Conservation (phyloP, 2,329 filamentous ascomycete genomes). For the Penicillium sp. region DNA sequence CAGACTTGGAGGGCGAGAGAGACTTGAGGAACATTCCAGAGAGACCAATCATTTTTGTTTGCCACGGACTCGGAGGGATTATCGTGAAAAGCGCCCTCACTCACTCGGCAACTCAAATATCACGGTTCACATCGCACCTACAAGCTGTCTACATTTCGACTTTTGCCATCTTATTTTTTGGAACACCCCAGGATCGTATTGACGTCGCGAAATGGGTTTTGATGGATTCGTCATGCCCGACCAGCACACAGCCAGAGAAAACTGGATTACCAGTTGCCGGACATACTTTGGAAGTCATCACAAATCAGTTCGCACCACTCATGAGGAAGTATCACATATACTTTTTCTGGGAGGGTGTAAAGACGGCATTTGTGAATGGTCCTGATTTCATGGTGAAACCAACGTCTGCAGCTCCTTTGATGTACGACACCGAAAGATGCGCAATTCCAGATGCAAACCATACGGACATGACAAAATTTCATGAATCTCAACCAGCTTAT, state of each 20-base stretch:
- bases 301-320: constrained; percentile 34
- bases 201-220: constrained; percentile 29
- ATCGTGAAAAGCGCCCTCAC: constrained; percentile 36
- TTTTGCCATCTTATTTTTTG: constrained; percentile 38
- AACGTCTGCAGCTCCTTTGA: constrained; percentile 20
- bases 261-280: no score
- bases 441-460: constrained; percentile 5
- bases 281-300: constrained; percentile 33
- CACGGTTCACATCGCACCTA: neutral
- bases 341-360: constrained; percentile 39
- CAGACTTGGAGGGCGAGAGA: constrained; percentile 33
- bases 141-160: constrained; percentile 22
- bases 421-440: constrained; percentile 3
- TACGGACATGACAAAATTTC: constrained; percentile 3
- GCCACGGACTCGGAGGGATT: constrained; percentile 40
- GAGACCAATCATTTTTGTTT: constrained; percentile 40
- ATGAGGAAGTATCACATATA: constrained; percentile 36
- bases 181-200: constrained; percentile 37
- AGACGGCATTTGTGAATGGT: constrained; percentile 29
- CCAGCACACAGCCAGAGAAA: no score
- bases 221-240: no score
- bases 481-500: neutral
- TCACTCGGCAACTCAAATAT: constrained; percentile 6
- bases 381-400: constrained; percentile 21
- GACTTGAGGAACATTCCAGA: constrained; percentile 12